Evolutionary conservation across 192 early-diverging fungal genomes (phyloP).

Genomic region (Linnemannia zychae): DNA sequence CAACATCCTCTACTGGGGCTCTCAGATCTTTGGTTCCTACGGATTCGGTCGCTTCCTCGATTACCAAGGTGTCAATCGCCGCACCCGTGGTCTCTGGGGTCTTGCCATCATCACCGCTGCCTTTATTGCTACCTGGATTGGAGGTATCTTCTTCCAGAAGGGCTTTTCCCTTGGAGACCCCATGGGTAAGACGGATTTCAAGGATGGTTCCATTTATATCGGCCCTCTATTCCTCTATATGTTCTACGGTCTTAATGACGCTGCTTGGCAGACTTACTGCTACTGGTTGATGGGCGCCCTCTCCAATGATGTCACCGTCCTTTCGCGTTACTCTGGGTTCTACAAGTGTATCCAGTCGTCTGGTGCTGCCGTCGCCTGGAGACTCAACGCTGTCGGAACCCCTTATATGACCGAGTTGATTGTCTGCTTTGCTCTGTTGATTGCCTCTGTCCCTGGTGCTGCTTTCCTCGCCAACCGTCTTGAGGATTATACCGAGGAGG

Average conservation of each 20-base stretch:
- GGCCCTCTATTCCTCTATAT: slow-evolving; percentile 75
- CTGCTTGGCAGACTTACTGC: slow-evolving; percentile 73
- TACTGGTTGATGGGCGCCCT: slow-evolving; percentile 90
- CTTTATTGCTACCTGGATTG: slow-evolving; percentile 69
- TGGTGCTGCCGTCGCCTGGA: slow-evolving; percentile 74
- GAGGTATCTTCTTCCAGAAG: slow-evolving; percentile 64
- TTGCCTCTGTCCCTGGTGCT: slow-evolving; percentile 17
- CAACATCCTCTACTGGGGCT: slow-evolving; percentile 77
- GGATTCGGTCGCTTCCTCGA: slow-evolving; percentile 73
- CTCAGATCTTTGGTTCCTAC: slow-evolving; percentile 75
- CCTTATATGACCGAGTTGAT: slow-evolving; percentile 24
- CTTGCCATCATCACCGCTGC: slow-evolving; percentile 57
- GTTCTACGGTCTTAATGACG: slow-evolving; percentile 79
- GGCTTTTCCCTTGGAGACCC: slow-evolving; percentile 52
- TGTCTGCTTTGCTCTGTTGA: slow-evolving; percentile 29
- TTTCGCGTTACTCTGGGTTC: slow-evolving; percentile 80
- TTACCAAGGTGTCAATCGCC: slow-evolving; percentile 59
- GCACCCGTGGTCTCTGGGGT: slow-evolving; percentile 70
- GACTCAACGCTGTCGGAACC: slow-evolving; percentile 62
- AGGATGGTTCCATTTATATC: slow-evolving; percentile 34
- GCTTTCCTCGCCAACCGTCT: slow-evolving; percentile 13
- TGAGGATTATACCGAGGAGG: slow-evolving; percentile 11
- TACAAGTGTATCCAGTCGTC: slow-evolving; percentile 91
- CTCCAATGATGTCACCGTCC: slow-evolving; percentile 78
- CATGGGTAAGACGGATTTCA: slow-evolving; percentile 41